phyloP scores from a whole-genome alignment of 2,329 filamentous ascomycete species.

The Juglanconis oblonga region DNA sequence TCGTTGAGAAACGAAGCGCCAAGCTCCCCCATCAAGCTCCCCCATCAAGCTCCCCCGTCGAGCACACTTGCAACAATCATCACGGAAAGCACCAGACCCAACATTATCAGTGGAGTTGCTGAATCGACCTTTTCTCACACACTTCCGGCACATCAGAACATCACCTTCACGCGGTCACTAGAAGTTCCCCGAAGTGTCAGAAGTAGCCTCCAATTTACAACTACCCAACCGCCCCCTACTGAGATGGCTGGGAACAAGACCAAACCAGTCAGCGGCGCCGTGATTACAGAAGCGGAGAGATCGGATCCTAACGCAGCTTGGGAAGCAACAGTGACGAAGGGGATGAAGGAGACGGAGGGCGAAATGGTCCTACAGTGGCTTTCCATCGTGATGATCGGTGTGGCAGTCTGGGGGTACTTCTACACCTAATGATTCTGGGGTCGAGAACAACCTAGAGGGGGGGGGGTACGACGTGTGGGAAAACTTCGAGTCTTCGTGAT shows the following conservation, averaged over 20 bases:
- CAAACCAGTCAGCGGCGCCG: not conserved
- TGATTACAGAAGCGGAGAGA: conserved; percentile 15
- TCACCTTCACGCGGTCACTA: not conserved
- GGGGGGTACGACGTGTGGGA: too few species aligned
- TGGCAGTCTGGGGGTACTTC: conserved; percentile 8
- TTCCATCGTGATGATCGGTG: conserved; percentile 13
- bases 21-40: not conserved
- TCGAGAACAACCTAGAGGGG: too few species aligned
- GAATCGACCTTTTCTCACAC: too few species aligned
- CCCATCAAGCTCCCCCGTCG: not conserved
- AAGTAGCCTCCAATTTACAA: not conserved
- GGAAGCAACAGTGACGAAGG: conserved; percentile 17
- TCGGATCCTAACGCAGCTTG: conserved; percentile 8
- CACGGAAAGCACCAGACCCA: too few species aligned
- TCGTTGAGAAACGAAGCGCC: not conserved
- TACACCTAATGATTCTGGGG: conserved; percentile 5
- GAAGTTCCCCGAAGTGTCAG: not conserved
- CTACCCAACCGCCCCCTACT: too few species aligned
- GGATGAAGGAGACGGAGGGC: conserved; percentile 17
- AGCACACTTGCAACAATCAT: not conserved
- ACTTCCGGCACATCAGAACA: too few species aligned
- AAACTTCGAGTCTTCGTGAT: too few species aligned
- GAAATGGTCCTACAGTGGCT: conserved; percentile 18
- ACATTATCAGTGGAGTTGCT: too few species aligned
- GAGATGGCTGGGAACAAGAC: conserved; percentile 8